Conservation (phyloP, 192 early-diverging fungal species). For the Coemansia sp. region DNA sequence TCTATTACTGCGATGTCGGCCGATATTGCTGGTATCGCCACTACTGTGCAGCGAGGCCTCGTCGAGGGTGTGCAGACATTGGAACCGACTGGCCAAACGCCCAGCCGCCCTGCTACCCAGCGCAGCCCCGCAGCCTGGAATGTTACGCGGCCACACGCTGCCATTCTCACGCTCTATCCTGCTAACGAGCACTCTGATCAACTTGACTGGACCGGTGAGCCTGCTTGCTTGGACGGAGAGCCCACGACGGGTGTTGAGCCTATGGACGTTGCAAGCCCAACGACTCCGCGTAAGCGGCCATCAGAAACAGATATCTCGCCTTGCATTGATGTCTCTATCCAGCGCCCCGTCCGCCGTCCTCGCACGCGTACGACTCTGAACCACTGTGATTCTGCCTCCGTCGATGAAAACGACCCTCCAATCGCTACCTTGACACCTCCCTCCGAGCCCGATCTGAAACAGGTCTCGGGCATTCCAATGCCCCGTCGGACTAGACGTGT, state of each 20-base stretch:
- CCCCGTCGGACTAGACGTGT: conserved; percentile 31
- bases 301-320: conserved; percentile 26
- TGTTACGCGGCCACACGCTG: conserved; percentile 20
- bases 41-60: background rate
- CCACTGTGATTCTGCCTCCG: background rate
- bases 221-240: background rate
- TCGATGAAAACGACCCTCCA: background rate
- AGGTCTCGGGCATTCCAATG: conserved; percentile 18
- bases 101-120: conserved; percentile 9
- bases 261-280: background rate
- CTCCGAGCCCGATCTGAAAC: background rate
- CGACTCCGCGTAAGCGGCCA: conserved; percentile 26
- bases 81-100: conserved; percentile 5
- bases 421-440: background rate
- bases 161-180: conserved; percentile 22
- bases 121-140: conserved; percentile 22
- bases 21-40: conserved; percentile 3
- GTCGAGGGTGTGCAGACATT: conserved; percentile 9
- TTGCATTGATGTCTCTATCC: background rate
- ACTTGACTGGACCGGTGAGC: conserved; percentile 39
- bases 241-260: background rate
- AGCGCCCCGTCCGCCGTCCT: conserved; percentile 21
- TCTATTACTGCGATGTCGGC: conserved; percentile 16
- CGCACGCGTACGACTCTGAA: conserved; percentile 11
- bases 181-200: background rate